Conservation (phyloP, 106 monocot species). For the Dactylorhiza incarnata region DNA sequence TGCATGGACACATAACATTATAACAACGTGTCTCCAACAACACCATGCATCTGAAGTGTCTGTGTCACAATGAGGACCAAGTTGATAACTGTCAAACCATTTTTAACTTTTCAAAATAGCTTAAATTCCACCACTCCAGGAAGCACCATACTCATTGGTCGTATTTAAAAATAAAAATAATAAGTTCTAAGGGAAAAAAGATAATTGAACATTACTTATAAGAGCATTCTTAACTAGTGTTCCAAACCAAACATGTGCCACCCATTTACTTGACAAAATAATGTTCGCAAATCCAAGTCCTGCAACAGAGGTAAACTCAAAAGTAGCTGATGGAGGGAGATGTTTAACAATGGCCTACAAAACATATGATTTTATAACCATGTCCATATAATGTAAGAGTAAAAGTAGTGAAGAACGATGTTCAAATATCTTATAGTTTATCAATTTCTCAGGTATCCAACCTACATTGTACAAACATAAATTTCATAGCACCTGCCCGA, state of each 20-base stretch:
- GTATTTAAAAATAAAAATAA: constrained; percentile 12
- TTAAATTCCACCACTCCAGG: constrained; percentile 93
- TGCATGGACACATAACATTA: too few species aligned
- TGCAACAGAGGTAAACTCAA: constrained; percentile 78
- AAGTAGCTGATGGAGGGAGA: constrained; percentile 59
- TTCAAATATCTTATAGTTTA: background rate
- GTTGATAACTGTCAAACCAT: constrained; percentile 86
- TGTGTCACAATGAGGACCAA: constrained; percentile 85
- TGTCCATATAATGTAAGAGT: background rate
- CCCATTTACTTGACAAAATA: constrained; percentile 60
- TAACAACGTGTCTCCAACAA: too few species aligned
- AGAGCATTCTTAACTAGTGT: background rate
- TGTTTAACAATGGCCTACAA: constrained; percentile 74
- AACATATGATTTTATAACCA: background rate
- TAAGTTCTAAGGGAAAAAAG: background rate
- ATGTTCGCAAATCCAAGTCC: constrained; percentile 78
- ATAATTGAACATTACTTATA: background rate
- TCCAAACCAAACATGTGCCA: constrained; percentile 50
- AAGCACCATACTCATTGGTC: constrained; percentile 97
- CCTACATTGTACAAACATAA: background rate
- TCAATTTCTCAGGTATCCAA: background rate
- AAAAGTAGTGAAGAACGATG: background rate
- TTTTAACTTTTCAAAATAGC: constrained; percentile 56
- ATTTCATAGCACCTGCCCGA: constrained; percentile 67
- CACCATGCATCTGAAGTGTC: constrained; percentile 78